Evolutionary conservation across 2,329 filamentous ascomycete species (phyloP).

Genomic region (Fusarium sp.): DNA sequence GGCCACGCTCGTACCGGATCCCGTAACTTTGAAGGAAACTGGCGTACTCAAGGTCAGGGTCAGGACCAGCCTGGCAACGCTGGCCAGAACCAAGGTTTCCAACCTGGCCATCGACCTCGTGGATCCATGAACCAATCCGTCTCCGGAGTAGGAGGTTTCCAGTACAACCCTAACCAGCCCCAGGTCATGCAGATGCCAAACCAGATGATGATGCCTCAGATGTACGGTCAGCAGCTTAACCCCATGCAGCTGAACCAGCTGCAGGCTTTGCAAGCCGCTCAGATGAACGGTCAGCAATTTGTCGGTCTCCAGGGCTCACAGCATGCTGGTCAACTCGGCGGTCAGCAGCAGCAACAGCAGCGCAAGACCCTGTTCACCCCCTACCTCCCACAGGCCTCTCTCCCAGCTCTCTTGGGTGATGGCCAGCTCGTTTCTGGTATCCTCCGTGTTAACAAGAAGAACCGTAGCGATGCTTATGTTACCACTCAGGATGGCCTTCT

Average conservation of each 20-base stretch:
- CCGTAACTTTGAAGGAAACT: slow-evolving; percentile 97
- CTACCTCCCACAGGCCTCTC: slow-evolving; percentile 92
- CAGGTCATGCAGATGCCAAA: slow-evolving; percentile 88
- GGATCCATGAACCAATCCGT: slow-evolving; percentile 89
- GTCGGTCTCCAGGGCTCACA: slow-evolving; percentile 77
- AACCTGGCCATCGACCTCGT: slow-evolving; percentile 89
- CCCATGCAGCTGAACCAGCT: slow-evolving; percentile 89
- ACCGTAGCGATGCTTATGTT: slow-evolving; percentile 97
- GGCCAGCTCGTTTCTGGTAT: slow-evolving; percentile 97
- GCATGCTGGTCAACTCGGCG: slow-evolving; percentile 74
- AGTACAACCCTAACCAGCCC: slow-evolving; percentile 83
- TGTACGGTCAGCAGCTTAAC: slow-evolving; percentile 91
- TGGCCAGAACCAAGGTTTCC: slow-evolving; percentile 78
- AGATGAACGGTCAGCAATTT: slow-evolving; percentile 81
- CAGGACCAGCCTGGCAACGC: slow-evolving; percentile 66
- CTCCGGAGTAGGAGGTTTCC: slow-evolving; percentile 84
- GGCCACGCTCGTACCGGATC: slow-evolving; percentile 86
- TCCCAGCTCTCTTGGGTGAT: slow-evolving; percentile 89
- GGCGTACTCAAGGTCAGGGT: slow-evolving; percentile 81
- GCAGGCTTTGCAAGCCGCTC: slow-evolving; percentile 90
- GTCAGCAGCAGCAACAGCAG: slow-evolving; percentile 83
- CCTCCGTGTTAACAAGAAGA: slow-evolving; percentile 99
- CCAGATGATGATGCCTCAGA: slow-evolving; percentile 86
- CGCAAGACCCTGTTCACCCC: slow-evolving; percentile 98
- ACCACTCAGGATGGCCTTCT: slow-evolving; percentile 87